phyloP scores from a whole-genome alignment of 2,329 filamentous ascomycete species.

The Pseudocercospora ulei region DNA sequence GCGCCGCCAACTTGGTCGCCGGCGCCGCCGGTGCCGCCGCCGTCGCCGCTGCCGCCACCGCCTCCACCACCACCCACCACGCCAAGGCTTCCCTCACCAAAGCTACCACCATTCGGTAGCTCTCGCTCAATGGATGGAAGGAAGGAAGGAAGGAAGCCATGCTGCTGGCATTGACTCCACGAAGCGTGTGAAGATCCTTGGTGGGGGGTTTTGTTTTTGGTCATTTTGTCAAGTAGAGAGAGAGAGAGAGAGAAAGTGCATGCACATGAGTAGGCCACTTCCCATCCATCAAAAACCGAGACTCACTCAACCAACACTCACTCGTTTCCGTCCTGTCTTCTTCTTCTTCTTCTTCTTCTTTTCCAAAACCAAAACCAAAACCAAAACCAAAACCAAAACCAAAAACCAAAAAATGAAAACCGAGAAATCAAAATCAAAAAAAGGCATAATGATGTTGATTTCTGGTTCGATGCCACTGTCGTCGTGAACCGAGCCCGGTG shows the following conservation, averaged over 20 bases:
- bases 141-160: background rate
- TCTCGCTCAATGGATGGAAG: background rate
- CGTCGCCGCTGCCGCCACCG: constrained; percentile 73
- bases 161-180: constrained; percentile 1
- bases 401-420: no score
- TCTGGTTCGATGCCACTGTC: no score
- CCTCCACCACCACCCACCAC: constrained; percentile 73
- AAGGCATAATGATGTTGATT: no score
- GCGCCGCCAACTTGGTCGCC: constrained; percentile 54
- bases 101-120: constrained; percentile 62
- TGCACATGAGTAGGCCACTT: no score
- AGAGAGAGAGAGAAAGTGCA: background rate
- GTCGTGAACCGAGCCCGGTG: no score
- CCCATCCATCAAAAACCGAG: no score
- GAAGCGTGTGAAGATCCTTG: background rate
- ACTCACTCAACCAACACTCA: no score
- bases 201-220: constrained; percentile 3
- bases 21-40: constrained; percentile 59
- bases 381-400: no score
- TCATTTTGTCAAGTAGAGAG: background rate
- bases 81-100: constrained; percentile 76
- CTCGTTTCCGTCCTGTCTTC: no score
- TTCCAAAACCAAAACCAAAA: no score
- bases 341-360: no score
- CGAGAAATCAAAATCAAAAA: no score